phyloP scores from a whole-genome alignment of 2,329 filamentous ascomycete genomes.

The Cadophora sp. region DNA sequence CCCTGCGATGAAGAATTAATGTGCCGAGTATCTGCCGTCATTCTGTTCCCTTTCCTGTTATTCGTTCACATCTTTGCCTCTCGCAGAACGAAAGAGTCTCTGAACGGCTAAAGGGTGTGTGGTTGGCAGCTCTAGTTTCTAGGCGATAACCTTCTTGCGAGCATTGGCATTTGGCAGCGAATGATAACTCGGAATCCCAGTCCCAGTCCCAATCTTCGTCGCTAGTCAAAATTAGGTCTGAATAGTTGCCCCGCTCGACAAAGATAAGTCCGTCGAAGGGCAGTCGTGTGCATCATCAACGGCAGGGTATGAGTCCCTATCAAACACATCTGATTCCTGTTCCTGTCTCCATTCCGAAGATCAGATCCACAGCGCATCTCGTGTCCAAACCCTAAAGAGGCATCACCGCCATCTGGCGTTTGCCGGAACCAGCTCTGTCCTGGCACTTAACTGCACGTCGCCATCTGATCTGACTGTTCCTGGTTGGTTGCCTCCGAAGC shows the following conservation, averaged over 20 bases:
- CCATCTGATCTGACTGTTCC: background rate
- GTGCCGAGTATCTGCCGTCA: background rate
- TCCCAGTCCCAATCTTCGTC: background rate
- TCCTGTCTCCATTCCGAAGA: background rate
- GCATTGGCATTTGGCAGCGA: background rate
- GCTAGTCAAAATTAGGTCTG: background rate
- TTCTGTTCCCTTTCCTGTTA: background rate
- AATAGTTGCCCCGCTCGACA: background rate
- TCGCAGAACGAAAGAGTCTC: background rate
- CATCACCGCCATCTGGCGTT: background rate
- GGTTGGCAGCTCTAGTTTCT: background rate
- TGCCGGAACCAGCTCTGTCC: background rate
- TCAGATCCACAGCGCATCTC: background rate
- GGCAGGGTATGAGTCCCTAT: background rate
- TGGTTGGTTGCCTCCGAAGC: background rate
- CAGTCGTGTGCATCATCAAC: constrained; percentile 1
- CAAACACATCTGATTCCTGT: constrained; percentile 8
- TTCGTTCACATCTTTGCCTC: background rate
- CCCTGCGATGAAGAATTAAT: constrained; percentile 2
- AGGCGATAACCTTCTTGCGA: background rate
- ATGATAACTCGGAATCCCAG: background rate
- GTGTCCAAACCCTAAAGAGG: background rate
- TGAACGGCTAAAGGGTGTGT: background rate
- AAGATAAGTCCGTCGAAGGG: constrained; percentile 1
- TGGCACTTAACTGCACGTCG: background rate